Base-by-base conservation (phyloP, 2,329 filamentous ascomycete species). In the Tolypocladium nubicola region DNA sequence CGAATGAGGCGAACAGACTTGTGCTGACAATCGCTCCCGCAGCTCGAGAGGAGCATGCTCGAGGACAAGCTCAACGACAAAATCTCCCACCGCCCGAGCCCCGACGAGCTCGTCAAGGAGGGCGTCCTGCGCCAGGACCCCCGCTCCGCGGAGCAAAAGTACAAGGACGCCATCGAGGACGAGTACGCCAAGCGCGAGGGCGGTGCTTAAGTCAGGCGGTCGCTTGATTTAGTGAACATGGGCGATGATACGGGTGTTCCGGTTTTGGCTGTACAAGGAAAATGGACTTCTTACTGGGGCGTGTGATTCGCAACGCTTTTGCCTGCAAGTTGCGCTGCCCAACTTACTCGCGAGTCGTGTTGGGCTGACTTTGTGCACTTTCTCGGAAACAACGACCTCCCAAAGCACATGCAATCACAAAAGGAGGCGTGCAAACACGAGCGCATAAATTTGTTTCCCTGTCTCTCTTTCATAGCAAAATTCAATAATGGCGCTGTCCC, bases 41-140 rank as follows among this genome's bases (percentile, higher is more conserved):
- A 82, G 76, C 84, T 97, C 47, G 84, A 91, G 72, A 90, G 86
- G 70, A 87, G 90, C 71, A 96, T 97, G 91, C 83, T 88, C 16
- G 88, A 85, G 59, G 89, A 96, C 71, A 87, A 81, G 57, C 79
- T 97, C 61, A 94, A 96, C 72, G 90, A 95, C 67, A 92, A 92
- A 71, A 84, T 97, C 61, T 82, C 87, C 67, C 81, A 87, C 65
- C 82, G 92, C 23, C 92, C 92, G 1, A 79, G 82, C 40, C 87
- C 89, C 13, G 89, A 91, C 63, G 80, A 87, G 54, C 76, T 96
- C 61, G 79, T 96, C 58, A 85, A 88, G 66, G 85, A 88, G 64
- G 91, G 91, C 6, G 89, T 97, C 57, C 75, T 97, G 62, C 84
- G 82, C 58, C 82, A 87, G 62, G 84, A 88, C 64, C 83, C 83